Conservation (phyloP, 768 basidiomycete genomes). For the Pleurotus citrinopileatus region DNA sequence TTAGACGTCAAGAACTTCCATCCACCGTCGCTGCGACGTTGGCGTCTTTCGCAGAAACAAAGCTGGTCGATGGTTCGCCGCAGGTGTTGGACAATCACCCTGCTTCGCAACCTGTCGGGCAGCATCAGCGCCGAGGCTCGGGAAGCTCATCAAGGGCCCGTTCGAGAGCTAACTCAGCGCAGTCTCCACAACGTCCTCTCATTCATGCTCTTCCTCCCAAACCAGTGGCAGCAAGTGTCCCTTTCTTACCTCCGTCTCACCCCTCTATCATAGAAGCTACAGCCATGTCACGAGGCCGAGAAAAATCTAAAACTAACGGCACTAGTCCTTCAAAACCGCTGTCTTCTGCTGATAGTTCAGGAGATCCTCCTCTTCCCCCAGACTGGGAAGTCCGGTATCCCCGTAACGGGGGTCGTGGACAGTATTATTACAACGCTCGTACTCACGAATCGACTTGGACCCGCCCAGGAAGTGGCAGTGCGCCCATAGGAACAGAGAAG, state of each 20-base stretch:
- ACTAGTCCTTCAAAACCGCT: constrained; percentile 17
- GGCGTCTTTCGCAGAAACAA: neutral
- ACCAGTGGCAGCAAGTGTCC: constrained; percentile 49
- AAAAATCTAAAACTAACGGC: constrained; percentile 36
- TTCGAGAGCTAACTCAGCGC: constrained; percentile 14
- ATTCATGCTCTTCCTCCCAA: constrained; percentile 72
- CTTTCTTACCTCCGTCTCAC: constrained; percentile 53
- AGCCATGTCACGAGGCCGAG: constrained; percentile 53
- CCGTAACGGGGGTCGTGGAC: constrained; percentile 39
- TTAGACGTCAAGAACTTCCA: constrained; percentile 20
- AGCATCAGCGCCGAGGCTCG: neutral
- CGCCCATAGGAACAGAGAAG: constrained; percentile 16
- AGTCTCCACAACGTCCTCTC: constrained; percentile 27
- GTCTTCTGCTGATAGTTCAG: constrained; percentile 17
- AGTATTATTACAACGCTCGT: constrained; percentile 57
- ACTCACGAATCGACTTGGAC: constrained; percentile 60
- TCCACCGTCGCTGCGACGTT: neutral
- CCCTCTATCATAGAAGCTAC: constrained; percentile 60
- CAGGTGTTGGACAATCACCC: neutral
- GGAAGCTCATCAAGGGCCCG: constrained; percentile 6
- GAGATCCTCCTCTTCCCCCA: constrained; percentile 41
- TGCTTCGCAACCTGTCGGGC: neutral
- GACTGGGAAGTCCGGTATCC: constrained; percentile 61
- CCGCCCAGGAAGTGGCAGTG: constrained; percentile 37
- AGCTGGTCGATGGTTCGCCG: neutral